These are phyloP conservation scores for Prillingera fragicola DNA, from an alignment of 1,284 basidiomycete species.

Conservation along the genomic window DNA sequence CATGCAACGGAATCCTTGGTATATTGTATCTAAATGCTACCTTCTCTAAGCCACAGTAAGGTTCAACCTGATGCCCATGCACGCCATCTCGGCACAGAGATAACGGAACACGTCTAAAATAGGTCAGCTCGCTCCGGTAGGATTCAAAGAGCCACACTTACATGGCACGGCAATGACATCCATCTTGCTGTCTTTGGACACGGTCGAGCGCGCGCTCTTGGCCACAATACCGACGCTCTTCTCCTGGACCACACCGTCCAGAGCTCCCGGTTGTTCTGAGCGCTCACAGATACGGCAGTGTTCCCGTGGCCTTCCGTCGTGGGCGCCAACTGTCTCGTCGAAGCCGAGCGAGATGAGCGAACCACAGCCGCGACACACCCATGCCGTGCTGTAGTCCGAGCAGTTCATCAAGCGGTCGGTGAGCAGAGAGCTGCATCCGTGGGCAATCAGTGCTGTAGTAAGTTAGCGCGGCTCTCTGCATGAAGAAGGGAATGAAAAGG, in stretches of 20 bases:
- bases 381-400: constrained; percentile 97
- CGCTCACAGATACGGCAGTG: constrained; percentile 87
- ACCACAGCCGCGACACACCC: constrained; percentile 95
- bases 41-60: constrained; percentile 31
- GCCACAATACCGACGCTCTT: constrained; percentile 23
- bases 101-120: constrained; percentile 35
- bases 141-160: constrained; percentile 21
- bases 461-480: too few species aligned
- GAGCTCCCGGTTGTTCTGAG: constrained; percentile 43
- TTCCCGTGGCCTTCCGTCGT: constrained; percentile 58
- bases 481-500: too few species aligned
- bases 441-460: constrained; percentile 94
- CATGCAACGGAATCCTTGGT: too few species aligned
- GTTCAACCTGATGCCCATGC: constrained; percentile 55
- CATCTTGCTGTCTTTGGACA: constrained; percentile 57
- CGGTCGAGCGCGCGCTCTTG: constrained; percentile 44
- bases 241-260: constrained; percentile 6
- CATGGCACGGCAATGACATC: constrained; percentile 92
- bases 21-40: constrained; percentile 1
- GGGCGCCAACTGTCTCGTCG: constrained; percentile 63
- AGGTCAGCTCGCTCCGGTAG: constrained; percentile 10
- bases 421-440: constrained; percentile 95
- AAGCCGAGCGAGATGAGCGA: constrained; percentile 92
- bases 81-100: constrained; percentile 55
- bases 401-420: constrained; percentile 99